Conservation (phyloP, 2,329 filamentous ascomycete genomes). For the Sporothrix pallida region DNA sequence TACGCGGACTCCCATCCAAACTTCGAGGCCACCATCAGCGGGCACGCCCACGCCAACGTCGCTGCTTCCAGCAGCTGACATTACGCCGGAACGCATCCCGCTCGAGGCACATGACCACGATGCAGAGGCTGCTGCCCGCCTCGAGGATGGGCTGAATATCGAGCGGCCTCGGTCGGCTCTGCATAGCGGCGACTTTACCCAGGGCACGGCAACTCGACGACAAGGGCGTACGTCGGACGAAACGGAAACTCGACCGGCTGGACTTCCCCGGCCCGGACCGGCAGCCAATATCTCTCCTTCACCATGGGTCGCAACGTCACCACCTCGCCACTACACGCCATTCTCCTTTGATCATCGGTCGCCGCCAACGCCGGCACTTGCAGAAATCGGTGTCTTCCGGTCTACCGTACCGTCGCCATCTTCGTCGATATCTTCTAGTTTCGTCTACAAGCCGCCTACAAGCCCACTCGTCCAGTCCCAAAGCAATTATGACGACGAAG, state of each 20-base stretch:
- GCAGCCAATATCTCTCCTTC: constrained; percentile 32
- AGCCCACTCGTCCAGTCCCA: constrained; percentile 90
- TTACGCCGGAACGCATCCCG: constrained; percentile 54
- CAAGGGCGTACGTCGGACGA: background rate
- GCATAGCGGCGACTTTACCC: constrained; percentile 71
- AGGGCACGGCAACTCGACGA: constrained; percentile 34
- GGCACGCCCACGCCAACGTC: constrained; percentile 43
- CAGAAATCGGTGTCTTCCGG: constrained; percentile 36
- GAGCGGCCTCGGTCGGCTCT: constrained; percentile 81
- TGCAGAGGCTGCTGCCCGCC: constrained; percentile 49
- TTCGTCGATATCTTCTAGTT: constrained; percentile 77
- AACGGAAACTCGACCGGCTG: constrained; percentile 15
- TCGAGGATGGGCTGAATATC: constrained; percentile 67
- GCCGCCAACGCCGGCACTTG: constrained; percentile 24
- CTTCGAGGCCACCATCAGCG: constrained; percentile 46
- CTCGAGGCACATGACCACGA: constrained; percentile 43
- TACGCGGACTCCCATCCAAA: constrained; percentile 47
- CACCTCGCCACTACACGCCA: constrained; percentile 57
- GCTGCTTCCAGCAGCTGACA: constrained; percentile 55
- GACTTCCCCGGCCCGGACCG: constrained; percentile 8
- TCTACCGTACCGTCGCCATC: constrained; percentile 62
- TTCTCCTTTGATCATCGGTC: constrained; percentile 52
- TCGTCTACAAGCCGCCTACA: constrained; percentile 85
- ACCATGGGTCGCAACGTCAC: constrained; percentile 61
- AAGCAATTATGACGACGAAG: constrained; percentile 71